Base-by-base conservation (phyloP, 305 asterid genomes). In the Rubia occidens region DNA sequence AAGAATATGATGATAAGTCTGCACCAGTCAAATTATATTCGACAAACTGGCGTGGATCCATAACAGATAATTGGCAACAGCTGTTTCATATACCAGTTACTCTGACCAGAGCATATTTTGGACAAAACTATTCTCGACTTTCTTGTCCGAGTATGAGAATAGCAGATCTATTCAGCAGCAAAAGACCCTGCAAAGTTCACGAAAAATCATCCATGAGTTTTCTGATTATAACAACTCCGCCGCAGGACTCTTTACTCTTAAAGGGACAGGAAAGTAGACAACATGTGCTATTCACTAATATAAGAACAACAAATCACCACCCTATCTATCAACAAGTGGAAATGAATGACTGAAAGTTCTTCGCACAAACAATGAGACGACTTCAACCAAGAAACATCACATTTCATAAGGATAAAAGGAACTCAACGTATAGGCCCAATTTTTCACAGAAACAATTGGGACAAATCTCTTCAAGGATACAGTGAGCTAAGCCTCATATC, bases 21-120 rank as follows among this genome's bases (percentile, higher is more conserved):
- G 77, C 64, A 43, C 86, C 82, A 58, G 78, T 72, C n/a, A 77
- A 72, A 58, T 76, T 77, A 24, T 79, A 82, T 71, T 78, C 84
- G 49, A 77, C 74, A 67, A 66, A 53, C 60, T 67, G 80, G 59
- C 49, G 77, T 11, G 87, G 78, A 63, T 86, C 89, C 91, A 86
- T 86, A 32, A 73, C 69, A 75, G 53, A 67, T 11, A 59, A 71
- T 59, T 72, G 76, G 53, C 75, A 70, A 67, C 69, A 62, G 71
- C 74, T 75, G 69, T 35, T 55, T 59, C 61, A 77, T 60, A 70
- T 49, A 64, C 75, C 32, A 47, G 77, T 71, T 5, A 60, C 26
- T 54, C 76, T 61, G 53, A 39, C 26, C 55, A 58, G 21, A 60
- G 20, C 56, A 13, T 15, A 17, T 5, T n/a, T n/a, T 20, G 66